Evolutionary conservation across 108 stramenopile genomes (phyloP).

Genomic region (Aurantiochytrium sp.): DNA sequence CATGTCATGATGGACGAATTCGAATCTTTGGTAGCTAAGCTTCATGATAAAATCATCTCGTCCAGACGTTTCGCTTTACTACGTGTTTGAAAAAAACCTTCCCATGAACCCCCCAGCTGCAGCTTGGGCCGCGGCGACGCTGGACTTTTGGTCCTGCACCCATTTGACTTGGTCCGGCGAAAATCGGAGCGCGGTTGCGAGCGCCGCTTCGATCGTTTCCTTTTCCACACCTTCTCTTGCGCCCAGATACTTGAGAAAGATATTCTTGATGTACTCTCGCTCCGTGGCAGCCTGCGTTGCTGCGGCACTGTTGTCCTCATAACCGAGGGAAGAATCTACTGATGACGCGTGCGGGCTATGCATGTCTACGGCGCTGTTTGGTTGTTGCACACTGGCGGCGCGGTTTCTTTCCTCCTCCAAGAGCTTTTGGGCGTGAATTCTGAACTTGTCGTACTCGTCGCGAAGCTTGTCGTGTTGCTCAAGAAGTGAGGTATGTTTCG

Average conservation of each 20-base stretch:
- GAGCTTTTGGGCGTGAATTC: background rate
- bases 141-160: background rate
- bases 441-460: background rate
- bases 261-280: conserved; percentile 12
- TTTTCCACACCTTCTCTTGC: background rate
- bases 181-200: conserved; percentile 5
- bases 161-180: background rate
- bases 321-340: background rate
- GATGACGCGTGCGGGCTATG: background rate
- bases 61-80: too few relatives aligned
- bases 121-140: background rate
- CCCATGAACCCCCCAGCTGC: background rate
- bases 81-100: background rate
- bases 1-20: conserved; percentile 18
- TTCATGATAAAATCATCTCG: background rate
- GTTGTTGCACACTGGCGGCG: background rate
- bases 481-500: background rate
- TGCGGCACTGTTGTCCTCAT: background rate
- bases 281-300: background rate
- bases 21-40: background rate
- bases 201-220: background rate
- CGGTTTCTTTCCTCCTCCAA: background rate
- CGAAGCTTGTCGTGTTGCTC: background rate
- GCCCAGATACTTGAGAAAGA: conserved; percentile 6
- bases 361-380: background rate